Evolutionary conservation across 2,329 filamentous ascomycete genomes (phyloP).

Genomic region (Fusarium devonianum): DNA sequence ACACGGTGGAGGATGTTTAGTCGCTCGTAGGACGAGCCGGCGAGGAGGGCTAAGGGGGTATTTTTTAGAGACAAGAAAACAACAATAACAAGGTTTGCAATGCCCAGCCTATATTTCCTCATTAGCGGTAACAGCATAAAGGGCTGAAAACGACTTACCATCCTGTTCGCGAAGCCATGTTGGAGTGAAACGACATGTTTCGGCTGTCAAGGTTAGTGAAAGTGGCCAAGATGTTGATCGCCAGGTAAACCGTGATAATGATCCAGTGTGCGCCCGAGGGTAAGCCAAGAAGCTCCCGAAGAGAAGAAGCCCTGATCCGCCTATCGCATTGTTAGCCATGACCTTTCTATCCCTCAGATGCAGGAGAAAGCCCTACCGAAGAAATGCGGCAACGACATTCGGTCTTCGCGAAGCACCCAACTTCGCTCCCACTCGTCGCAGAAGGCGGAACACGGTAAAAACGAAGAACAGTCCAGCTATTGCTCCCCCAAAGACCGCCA

Average conservation of each 20-base stretch:
- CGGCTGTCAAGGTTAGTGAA: conserved; percentile 47
- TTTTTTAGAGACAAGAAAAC: conserved; percentile 65
- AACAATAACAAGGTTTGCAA: conserved; percentile 58
- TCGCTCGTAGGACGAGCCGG: conserved; percentile 64
- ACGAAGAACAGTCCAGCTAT: conserved; percentile 24
- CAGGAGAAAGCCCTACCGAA: conserved; percentile 23
- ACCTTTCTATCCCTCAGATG: too few species aligned
- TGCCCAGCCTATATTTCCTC: conserved; percentile 46
- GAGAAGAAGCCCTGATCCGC: conserved; percentile 37
- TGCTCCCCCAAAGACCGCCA: conserved; percentile 33
- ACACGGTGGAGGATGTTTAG: conserved; percentile 65
- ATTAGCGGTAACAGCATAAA: background rate
- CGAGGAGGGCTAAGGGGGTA: conserved; percentile 62
- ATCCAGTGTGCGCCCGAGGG: conserved; percentile 47
- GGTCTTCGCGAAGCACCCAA: conserved; percentile 19
- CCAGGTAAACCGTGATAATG: conserved; percentile 42
- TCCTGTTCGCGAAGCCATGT: conserved; percentile 49
- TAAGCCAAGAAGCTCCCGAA: conserved; percentile 38
- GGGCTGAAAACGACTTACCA: conserved; percentile 43
- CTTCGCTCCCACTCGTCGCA: conserved; percentile 20
- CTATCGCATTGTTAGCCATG: conserved; percentile 31
- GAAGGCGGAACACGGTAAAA: conserved; percentile 20
- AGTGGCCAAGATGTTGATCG: conserved; percentile 45
- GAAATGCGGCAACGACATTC: conserved; percentile 10
- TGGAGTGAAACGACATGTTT: conserved; percentile 42